These are phyloP conservation scores for Lodderomyces beijingensis DNA, from an alignment of 1,139 yeast species.

Conservation along the genomic window DNA sequence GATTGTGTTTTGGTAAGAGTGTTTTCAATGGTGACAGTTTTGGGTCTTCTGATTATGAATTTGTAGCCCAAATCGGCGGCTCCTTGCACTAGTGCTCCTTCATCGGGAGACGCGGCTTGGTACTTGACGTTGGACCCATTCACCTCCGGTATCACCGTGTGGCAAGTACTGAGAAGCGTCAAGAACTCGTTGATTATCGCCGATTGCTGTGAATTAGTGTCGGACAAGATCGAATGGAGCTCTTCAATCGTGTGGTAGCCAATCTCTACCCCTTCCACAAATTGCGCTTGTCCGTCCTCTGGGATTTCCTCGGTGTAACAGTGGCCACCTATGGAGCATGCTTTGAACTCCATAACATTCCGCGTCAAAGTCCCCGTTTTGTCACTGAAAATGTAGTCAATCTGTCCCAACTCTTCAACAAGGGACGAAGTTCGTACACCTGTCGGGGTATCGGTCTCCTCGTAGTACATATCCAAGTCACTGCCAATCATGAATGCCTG, in stretches of 20 bases:
- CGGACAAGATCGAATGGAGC: conserved; percentile 48
- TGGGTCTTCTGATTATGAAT: conserved; percentile 83
- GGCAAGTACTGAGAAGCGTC: conserved; percentile 85
- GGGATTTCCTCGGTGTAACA: conserved; percentile 89
- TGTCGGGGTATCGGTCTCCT: conserved; percentile 86
- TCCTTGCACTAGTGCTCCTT: conserved; percentile 97
- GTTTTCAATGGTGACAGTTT: conserved; percentile 65
- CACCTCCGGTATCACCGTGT: conserved; percentile 93
- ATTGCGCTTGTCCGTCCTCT: conserved; percentile 74
- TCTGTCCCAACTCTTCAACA: conserved; percentile 95
- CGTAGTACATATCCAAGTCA: conserved; percentile 89
- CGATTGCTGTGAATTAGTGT: conserved; percentile 43
- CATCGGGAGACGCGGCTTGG: conserved; percentile 99
- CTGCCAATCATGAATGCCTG: conserved; percentile 93
- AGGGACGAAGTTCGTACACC: conserved; percentile 91
- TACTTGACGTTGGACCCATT: conserved; percentile 62
- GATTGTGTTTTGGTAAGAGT: conserved; percentile 32
- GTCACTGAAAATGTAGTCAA: conserved; percentile 91
- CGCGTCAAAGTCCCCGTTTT: conserved; percentile 95
- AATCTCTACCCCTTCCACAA: conserved; percentile 73
- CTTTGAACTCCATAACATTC: conserved; percentile 92
- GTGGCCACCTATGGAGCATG: conserved; percentile 90
- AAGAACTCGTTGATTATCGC: conserved; percentile 77
- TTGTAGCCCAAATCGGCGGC: conserved; percentile 82
- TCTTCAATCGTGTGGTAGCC: conserved; percentile 76